Evolutionary conservation across 1,284 basidiomycete genomes (phyloP).

Genomic region (Ustilago loliicola): DNA sequence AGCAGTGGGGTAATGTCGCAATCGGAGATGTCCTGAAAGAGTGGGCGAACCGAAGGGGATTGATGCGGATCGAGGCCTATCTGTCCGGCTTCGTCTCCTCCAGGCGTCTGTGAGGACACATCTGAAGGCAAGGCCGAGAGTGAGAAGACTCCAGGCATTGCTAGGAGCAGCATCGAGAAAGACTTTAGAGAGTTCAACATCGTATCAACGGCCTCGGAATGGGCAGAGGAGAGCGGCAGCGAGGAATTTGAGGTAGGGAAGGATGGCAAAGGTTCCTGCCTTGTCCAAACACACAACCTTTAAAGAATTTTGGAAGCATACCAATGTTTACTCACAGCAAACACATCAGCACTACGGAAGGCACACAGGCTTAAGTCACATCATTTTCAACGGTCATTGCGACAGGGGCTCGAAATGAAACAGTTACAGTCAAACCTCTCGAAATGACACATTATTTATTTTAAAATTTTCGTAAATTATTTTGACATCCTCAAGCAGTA

Average conservation of each 20-base stretch:
- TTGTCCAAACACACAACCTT: no score
- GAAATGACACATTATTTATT: no score
- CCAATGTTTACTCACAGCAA: no score
- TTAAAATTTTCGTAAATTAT: no score
- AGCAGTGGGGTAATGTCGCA: conserved; percentile 1
- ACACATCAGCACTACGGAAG: no score
- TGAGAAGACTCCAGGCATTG: not conserved
- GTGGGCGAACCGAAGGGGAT: not conserved
- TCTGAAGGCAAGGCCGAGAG: not conserved
- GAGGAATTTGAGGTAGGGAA: not conserved
- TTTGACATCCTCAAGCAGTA: no score
- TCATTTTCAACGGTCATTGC: not conserved
- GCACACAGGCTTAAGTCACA: no score
- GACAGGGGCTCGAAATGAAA: not conserved
- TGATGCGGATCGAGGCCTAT: not conserved
- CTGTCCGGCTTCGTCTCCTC: conserved; percentile 3
- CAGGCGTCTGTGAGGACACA: not conserved
- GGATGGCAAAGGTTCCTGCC: no score
- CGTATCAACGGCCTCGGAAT: no score
- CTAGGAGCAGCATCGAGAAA: conserved; percentile 1
- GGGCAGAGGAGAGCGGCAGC: not conserved
- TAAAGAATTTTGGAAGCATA: no score
- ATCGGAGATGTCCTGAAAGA: not conserved
- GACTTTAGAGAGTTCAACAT: not conserved
- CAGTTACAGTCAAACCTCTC: no score